These are phyloP conservation scores for Eremothecium gossypii DNA, from an alignment of 1,139 yeast genomes.

Conservation along the genomic window DNA sequence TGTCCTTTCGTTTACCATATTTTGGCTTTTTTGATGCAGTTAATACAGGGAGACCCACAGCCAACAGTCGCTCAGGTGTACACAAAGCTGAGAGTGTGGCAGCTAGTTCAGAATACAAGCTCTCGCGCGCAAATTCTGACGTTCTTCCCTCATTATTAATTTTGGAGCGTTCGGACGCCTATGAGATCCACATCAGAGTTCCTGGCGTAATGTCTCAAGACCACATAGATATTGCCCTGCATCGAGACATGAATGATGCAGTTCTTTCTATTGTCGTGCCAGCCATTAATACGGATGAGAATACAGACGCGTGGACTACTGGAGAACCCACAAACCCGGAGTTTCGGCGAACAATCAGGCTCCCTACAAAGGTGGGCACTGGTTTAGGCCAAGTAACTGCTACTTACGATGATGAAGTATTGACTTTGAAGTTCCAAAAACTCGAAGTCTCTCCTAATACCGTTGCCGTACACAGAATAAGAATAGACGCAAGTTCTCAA, in stretches of 20 bases:
- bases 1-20: slow-evolving; percentile 31
- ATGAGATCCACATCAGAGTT: slow-evolving; percentile 33
- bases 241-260: slow-evolving; percentile 33
- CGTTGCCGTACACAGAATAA: too few species aligned
- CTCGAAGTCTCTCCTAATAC: slow-evolving; percentile 15
- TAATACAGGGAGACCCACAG: slow-evolving; percentile 33
- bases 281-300: slow-evolving; percentile 15
- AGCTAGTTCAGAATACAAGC: too few species aligned
- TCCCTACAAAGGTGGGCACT: slow-evolving; percentile 32
- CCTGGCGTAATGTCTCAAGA: slow-evolving; percentile 37
- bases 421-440: slow-evolving; percentile 35
- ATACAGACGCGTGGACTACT: slow-evolving; percentile 27
- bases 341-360: slow-evolving; percentile 33
- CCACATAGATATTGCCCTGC: slow-evolving; percentile 33
- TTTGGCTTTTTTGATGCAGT: slow-evolving; percentile 35
- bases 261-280: slow-evolving; percentile 33
- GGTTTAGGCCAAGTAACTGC: slow-evolving; percentile 36
- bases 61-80: slow-evolving; percentile 16
- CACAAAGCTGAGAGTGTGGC: too few species aligned
- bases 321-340: slow-evolving; percentile 34
- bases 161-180: slow-evolving; percentile 32
- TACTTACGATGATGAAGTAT: slow-evolving; percentile 33
- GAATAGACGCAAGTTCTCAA: too few species aligned
- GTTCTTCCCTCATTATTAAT: slow-evolving; percentile 35
- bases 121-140: slow-evolving; percentile 7